A percentile compares a stretch with the other conserved stretches of the same genome.
These are phyloP conservation scores for Medicago lupulina DNA, from an alignment of 306 rosid species.

Conservation along the genomic window DNA sequence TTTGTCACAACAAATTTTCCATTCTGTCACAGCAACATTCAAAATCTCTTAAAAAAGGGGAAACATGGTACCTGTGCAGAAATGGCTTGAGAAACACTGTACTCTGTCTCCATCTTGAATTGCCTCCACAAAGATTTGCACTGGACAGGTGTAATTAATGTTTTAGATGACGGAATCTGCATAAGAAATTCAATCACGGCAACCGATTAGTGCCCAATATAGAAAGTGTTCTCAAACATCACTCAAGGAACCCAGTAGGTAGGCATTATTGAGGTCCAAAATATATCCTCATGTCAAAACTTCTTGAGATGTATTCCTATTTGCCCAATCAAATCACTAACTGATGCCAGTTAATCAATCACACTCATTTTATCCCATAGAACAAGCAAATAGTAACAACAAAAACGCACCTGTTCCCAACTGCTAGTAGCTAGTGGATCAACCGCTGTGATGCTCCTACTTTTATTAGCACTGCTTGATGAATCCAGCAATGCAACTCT, in stretches of 20 bases:
- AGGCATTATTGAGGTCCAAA: slow-evolving; percentile 33
- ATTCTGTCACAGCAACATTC: background rate
- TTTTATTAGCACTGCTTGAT: slow-evolving; percentile 52
- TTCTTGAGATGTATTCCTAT: slow-evolving; percentile 1
- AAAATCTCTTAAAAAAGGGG: slow-evolving; percentile 23
- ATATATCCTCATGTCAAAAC: slow-evolving; percentile 14
- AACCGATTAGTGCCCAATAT: slow-evolving; percentile 31
- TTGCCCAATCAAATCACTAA: slow-evolving; percentile 23
- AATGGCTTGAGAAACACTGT: slow-evolving; percentile 94
- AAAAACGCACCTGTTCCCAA: slow-evolving; percentile 77
- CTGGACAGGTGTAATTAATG: slow-evolving; percentile 93
- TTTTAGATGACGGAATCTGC: slow-evolving; percentile 76
- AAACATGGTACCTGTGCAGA: slow-evolving; percentile 80
- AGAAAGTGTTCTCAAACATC: slow-evolving; percentile 29
- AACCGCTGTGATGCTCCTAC: slow-evolving; percentile 58
- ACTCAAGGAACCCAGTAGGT: slow-evolving; percentile 28
- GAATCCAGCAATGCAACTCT: slow-evolving; percentile 69
- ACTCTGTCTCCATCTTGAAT: slow-evolving; percentile 91
- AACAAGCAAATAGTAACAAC: slow-evolving; percentile 34
- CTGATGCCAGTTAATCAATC: slow-evolving; percentile 13
- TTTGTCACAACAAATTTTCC: slow-evolving; percentile 29
- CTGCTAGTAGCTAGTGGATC: slow-evolving; percentile 95
- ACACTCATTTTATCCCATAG: slow-evolving; percentile 23
- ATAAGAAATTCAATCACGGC: slow-evolving; percentile 30
- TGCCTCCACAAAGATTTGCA: slow-evolving; percentile 98